Percentiles rank a stretch among this genome's conserved stretches.
These are phyloP conservation scores for Pyrenochaeta sp. DNA, from an alignment of 2,329 filamentous ascomycete species.

Conservation along the genomic window DNA sequence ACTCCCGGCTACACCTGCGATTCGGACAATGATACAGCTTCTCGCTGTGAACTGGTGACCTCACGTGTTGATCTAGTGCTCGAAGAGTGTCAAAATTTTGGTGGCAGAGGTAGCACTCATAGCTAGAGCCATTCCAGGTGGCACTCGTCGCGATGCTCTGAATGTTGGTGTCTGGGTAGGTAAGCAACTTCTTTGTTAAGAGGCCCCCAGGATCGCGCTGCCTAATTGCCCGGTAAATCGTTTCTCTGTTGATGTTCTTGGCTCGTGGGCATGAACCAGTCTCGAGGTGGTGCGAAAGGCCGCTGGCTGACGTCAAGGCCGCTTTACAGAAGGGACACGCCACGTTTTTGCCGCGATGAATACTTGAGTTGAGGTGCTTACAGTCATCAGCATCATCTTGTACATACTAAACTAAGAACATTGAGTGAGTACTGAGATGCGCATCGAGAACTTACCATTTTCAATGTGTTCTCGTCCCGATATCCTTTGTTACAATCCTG, in stretches of 20 bases:
- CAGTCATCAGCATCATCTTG: neutral
- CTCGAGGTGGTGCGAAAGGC: slow-evolving; percentile 66
- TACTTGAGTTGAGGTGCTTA: slow-evolving; percentile 62
- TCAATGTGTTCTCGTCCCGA: slow-evolving; percentile 28
- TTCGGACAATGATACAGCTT: slow-evolving; percentile 58
- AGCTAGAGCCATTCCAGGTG: slow-evolving; percentile 52
- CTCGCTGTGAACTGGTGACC: slow-evolving; percentile 61
- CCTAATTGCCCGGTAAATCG: slow-evolving; percentile 58
- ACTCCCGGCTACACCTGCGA: slow-evolving; percentile 48
- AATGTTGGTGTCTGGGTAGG: slow-evolving; percentile 46
- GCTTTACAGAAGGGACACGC: slow-evolving; percentile 65
- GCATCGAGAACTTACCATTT: slow-evolving; percentile 10
- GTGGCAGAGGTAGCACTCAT: slow-evolving; percentile 54
- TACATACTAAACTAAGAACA: neutral
- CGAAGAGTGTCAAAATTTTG: slow-evolving; percentile 48
- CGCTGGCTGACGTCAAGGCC: slow-evolving; percentile 60
- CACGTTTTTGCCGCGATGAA: slow-evolving; percentile 58
- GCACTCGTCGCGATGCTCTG: slow-evolving; percentile 31
- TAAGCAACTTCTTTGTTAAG: slow-evolving; percentile 60
- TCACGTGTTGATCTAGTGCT: slow-evolving; percentile 62
- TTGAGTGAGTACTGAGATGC: neutral
- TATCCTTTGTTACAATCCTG: slow-evolving; percentile 14
- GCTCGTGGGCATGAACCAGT: slow-evolving; percentile 60
- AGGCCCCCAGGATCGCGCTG: slow-evolving; percentile 57
- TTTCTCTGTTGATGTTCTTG: slow-evolving; percentile 56